A percentile compares a stretch with the other conserved stretches of the same genome.
Evolutionary conservation across 352 stramenopile species (phyloP).

Genomic region (Pythium utonaiense): DNA sequence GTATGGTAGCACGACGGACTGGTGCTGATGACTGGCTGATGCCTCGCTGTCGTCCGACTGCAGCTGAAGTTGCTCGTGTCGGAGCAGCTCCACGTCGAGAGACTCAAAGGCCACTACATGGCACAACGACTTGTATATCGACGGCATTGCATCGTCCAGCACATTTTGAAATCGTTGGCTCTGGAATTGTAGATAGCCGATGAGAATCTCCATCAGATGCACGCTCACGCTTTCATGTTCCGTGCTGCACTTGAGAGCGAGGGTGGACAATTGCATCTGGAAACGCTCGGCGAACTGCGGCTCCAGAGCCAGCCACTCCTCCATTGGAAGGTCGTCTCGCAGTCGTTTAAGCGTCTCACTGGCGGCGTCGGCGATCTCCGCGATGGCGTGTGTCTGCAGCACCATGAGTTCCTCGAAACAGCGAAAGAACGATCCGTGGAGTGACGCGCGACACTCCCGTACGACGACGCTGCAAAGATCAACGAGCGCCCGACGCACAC

Average conservation of each 20-base stretch:
- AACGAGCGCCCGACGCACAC: slow-evolving; percentile 56
- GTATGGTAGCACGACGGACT: slow-evolving; percentile 47
- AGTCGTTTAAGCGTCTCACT: slow-evolving; percentile 25
- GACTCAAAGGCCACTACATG: slow-evolving; percentile 54
- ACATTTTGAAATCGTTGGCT: slow-evolving; percentile 31
- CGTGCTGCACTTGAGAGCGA: slow-evolving; percentile 55
- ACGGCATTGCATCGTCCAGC: slow-evolving; percentile 49
- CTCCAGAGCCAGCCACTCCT: slow-evolving; percentile 59
- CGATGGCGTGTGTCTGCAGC: slow-evolving; percentile 50
- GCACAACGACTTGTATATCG: slow-evolving; percentile 43
- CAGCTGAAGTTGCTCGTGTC: slow-evolving; percentile 33
- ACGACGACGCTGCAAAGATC: slow-evolving; percentile 58
- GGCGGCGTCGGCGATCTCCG: slow-evolving; percentile 8
- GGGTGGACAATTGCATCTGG: slow-evolving; percentile 62
- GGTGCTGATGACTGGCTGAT: slow-evolving; percentile 4
- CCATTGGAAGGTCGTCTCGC: slow-evolving; percentile 24
- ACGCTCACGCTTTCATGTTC: slow-evolving; percentile 60
- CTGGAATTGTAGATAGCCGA: slow-evolving; percentile 64
- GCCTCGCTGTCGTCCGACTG: not conserved
- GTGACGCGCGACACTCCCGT: slow-evolving; percentile 39
- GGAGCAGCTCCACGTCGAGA: slow-evolving; percentile 72
- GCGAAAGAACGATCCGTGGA: slow-evolving; percentile 61
- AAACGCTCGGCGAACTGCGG: slow-evolving; percentile 63
- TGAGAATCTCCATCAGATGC: slow-evolving; percentile 59
- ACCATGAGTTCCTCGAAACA: slow-evolving; percentile 81